These are phyloP conservation scores for Chlorella sp. DNA, from an alignment of 139 green algal genomes.

Conservation along the genomic window DNA sequence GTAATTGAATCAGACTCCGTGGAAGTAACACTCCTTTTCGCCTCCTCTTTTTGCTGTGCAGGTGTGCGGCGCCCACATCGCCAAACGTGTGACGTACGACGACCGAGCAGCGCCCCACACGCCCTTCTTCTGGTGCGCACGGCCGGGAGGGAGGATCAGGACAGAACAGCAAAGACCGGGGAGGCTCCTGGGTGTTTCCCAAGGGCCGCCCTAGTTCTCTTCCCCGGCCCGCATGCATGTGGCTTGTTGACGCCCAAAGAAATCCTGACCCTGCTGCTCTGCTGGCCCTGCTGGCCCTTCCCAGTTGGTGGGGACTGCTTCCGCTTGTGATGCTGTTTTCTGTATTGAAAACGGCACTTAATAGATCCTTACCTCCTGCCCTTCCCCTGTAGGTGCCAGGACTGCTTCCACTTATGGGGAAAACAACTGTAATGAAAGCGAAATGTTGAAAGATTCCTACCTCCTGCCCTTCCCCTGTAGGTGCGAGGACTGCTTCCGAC, in stretches of 20 bases:
- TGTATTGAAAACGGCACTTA: not conserved
- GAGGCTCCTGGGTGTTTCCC: too few species aligned
- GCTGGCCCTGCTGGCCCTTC: too few species aligned
- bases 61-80: constrained; percentile 19
- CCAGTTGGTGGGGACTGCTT: too few species aligned
- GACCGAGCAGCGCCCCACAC: constrained; percentile 59
- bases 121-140: constrained; percentile 62
- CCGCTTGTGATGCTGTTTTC: not conserved
- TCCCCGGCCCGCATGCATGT: not conserved
- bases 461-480: not conserved
- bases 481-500: constrained; percentile 61
- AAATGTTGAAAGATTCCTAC: too few species aligned
- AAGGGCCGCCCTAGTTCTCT: too few species aligned
- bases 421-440: too few species aligned
- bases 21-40: not conserved
- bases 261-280: not conserved
- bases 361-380: too few species aligned
- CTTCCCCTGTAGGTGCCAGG: too few species aligned
- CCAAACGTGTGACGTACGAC: constrained; percentile 64
- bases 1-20: not conserved
- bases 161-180: not conserved
- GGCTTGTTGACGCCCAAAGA: not conserved
- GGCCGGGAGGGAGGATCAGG: too few species aligned
- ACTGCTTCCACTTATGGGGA: too few species aligned
- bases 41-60: not conserved